A percentile compares a stretch with the other conserved stretches of the same genome.
Evolutionary conservation across 139 green algal species (phyloP).

Genomic region (Picochlorum sp.): DNA sequence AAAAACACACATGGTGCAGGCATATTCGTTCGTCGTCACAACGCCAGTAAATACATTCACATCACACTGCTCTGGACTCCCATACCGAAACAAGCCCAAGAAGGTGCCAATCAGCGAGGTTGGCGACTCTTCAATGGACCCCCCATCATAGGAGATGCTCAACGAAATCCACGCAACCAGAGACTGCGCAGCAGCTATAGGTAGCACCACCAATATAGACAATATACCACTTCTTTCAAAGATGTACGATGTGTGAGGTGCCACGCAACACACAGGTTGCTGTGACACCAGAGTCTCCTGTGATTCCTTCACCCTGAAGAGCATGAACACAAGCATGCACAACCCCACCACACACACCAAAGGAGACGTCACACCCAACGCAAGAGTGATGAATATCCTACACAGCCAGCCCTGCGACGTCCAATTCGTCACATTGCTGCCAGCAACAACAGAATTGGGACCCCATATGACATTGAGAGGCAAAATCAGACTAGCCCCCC

Average conservation of each 20-base stretch:
- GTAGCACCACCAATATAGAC: slow-evolving; percentile 1
- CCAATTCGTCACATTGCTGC: slow-evolving; percentile 12
- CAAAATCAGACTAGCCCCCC: slow-evolving; percentile 15
- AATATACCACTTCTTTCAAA: slow-evolving; percentile 1
- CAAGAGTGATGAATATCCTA: slow-evolving; percentile 21
- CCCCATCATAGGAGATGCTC: background rate
- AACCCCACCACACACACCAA: slow-evolving; percentile 7
- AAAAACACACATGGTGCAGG: slow-evolving; percentile 22
- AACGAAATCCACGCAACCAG: slow-evolving; percentile 21
- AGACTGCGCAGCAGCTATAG: slow-evolving; percentile 13
- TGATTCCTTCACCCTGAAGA: background rate
- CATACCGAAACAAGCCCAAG: slow-evolving; percentile 22
- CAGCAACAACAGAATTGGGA: slow-evolving; percentile 15
- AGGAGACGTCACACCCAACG: slow-evolving; percentile 20
- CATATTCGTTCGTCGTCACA: background rate
- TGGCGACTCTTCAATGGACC: slow-evolving; percentile 8
- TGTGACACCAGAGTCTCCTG: background rate
- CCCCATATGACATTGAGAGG: slow-evolving; percentile 24
- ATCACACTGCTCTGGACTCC: slow-evolving; percentile 14
- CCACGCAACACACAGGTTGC: background rate
- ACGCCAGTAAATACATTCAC: background rate
- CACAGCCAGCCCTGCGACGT: slow-evolving; percentile 24
- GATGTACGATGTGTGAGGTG: background rate
- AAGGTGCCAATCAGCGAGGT: slow-evolving; percentile 23
- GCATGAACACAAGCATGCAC: background rate